These are phyloP conservation scores for Penicillium nordicum DNA, from an alignment of 2,329 filamentous ascomycete species.

Conservation along the genomic window DNA sequence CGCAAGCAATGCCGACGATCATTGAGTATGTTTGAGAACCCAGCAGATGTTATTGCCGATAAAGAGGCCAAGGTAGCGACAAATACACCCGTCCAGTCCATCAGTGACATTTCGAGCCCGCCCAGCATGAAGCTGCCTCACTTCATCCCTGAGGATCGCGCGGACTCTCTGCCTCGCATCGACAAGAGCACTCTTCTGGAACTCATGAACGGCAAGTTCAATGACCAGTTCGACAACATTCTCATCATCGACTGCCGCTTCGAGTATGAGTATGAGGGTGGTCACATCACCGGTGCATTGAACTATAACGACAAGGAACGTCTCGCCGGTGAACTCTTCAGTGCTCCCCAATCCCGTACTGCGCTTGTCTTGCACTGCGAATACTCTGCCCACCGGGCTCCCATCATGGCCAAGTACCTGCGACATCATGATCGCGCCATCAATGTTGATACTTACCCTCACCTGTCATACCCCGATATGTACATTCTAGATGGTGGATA, in stretches of 20 bases:
- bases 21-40: conserved; percentile 95
- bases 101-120: conserved; percentile 78
- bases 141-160: conserved; percentile 74
- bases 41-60: conserved; percentile 79
- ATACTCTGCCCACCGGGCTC: conserved; percentile 93
- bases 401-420: conserved; percentile 91
- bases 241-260: conserved; percentile 95
- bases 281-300: conserved; percentile 87
- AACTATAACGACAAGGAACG: conserved; percentile 97
- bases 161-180: conserved; percentile 85
- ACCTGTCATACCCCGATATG: conserved; percentile 89
- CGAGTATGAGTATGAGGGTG: conserved; percentile 97
- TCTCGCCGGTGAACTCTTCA: conserved; percentile 74
- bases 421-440: conserved; percentile 81
- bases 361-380: conserved; percentile 95
- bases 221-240: conserved; percentile 71
- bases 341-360: conserved; percentile 65
- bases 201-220: conserved; percentile 82
- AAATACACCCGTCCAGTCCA: conserved; percentile 63
- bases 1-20: conserved; percentile 88
- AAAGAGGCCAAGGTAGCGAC: conserved; percentile 60
- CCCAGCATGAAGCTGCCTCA: conserved; percentile 75
- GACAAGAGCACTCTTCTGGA: conserved; percentile 75
- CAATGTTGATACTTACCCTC: conserved; percentile 83
- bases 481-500: conserved; percentile 98